Evolutionary conservation across 306 rosid species (phyloP), one percentile per base, ranked within the genome.

Genomic region (Acmispon strigosus): DNA sequence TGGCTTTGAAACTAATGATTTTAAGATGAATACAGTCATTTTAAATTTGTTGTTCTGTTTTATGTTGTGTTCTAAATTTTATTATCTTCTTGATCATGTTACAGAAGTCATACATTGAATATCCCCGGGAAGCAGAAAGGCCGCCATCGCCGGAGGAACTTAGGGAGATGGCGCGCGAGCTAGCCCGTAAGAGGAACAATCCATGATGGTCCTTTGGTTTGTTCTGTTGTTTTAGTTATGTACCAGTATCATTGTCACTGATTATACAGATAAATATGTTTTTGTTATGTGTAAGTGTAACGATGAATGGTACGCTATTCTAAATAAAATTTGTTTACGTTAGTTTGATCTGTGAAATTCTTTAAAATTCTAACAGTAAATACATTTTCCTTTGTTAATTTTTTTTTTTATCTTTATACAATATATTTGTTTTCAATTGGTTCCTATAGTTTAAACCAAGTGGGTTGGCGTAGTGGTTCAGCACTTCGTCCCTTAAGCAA

Each of bases 101-200:
- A 1, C 81, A 86, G 96, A 82, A 57, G 50, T 83, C 91, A 12
- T 92, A 92, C 61, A 13, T 90, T 29, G 96, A 85, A 19, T 90
- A 88, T 79, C 98, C 98, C 5, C 84, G 84, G 0, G 92, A 89
- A 64, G 89, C 79, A 58, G 84, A 79, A 0, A 85, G 87, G 84
- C 98, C 96, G 44, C 96, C 89, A 0, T 83, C 98, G 3, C 96
- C 96, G 0, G 98, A 90, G 78, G 92, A 88, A 78, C 77, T 90
- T 39, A 60, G 96, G 79, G 92, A 90, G 86, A 84, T 78, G 90
- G 95, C 94, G 0, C 86, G 90, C 1, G 92, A 89, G 75, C 72
- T 86, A 55, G 90, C 95, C 45, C 86, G 89, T 39, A 89, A 84
- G 78, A 87, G 82, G 66, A 87, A 78, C 70, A 73, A 17, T 14